These are phyloP conservation scores for Mycena latifolia DNA, from an alignment of 768 basidiomycete species.

Conservation along the genomic window DNA sequence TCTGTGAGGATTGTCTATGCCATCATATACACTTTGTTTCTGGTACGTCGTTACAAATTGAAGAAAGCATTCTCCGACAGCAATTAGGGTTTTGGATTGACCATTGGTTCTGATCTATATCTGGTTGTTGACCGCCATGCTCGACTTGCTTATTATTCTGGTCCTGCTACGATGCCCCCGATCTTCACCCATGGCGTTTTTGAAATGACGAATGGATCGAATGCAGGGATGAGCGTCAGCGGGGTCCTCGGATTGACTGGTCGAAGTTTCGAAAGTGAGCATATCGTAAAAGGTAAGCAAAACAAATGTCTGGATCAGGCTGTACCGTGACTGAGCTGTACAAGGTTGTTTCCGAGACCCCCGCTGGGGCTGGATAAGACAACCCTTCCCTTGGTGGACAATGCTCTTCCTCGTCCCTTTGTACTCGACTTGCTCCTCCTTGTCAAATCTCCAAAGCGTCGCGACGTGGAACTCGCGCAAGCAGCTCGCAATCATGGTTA, in stretches of 20 bases:
- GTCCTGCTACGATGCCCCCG: constrained; percentile 53
- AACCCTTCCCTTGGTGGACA: constrained; percentile 87
- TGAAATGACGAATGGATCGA: constrained; percentile 59
- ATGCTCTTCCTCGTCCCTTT: constrained; percentile 81
- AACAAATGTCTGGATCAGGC: background rate
- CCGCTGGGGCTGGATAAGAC: constrained; percentile 81
- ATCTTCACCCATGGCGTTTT: constrained; percentile 69
- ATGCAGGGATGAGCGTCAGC: constrained; percentile 47
- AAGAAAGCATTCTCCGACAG: background rate
- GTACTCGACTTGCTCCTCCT: constrained; percentile 79
- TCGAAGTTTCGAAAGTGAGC: constrained; percentile 47
- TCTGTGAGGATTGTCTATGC: constrained; percentile 89
- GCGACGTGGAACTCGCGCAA: constrained; percentile 30
- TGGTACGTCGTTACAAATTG: constrained; percentile 57
- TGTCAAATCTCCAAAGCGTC: constrained; percentile 82
- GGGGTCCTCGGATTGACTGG: constrained; percentile 63
- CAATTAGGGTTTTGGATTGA: constrained; percentile 82
- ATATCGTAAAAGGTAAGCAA: constrained; percentile 64
- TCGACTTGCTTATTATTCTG: constrained; percentile 61
- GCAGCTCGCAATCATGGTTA: constrained; percentile 83
- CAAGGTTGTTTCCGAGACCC: constrained; percentile 83
- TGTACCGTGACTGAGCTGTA: constrained; percentile 42
- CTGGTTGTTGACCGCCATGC: constrained; percentile 76
- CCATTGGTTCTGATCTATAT: constrained; percentile 87
- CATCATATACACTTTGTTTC: constrained; percentile 86